phyloP scores from a whole-genome alignment of 148 eudicot species.

The Amaranthus palmeri region DNA sequence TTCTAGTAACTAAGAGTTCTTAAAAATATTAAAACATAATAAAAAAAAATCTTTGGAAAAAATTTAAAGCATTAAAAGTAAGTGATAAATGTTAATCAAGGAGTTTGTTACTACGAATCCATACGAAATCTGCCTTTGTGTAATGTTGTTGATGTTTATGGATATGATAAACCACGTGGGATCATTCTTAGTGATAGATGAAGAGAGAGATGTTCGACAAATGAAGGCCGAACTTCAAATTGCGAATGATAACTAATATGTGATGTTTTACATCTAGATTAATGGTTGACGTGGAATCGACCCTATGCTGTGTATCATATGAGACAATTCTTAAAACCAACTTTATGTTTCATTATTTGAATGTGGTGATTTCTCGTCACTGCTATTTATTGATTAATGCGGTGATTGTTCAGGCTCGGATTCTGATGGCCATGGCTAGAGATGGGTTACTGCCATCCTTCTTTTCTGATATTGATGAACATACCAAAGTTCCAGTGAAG shows the following conservation, averaged over 20 bases:
- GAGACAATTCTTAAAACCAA: background rate
- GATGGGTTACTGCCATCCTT: slow-evolving; percentile 88
- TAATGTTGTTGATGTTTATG: too few species aligned
- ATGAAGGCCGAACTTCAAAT: background rate
- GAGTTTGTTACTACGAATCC: too few species aligned
- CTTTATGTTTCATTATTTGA: background rate
- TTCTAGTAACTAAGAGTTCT: too few species aligned
- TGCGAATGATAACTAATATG: background rate
- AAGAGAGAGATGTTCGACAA: background rate
- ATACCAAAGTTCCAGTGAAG: slow-evolving; percentile 83
- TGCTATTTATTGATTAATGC: slow-evolving; percentile 15
- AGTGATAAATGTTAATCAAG: too few species aligned
- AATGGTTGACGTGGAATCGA: background rate
- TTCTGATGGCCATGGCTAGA: slow-evolving; percentile 96
- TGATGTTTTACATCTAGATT: background rate
- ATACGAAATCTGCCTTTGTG: too few species aligned
- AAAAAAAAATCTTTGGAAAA: too few species aligned
- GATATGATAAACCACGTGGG: background rate
- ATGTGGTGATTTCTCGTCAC: background rate
- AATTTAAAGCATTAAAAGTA: too few species aligned
- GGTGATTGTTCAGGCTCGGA: slow-evolving; percentile 57
- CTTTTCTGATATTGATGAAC: slow-evolving; percentile 64
- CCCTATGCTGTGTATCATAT: background rate
- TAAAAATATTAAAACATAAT: too few species aligned
- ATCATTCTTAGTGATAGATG: background rate